A percentile compares a stretch with the other conserved stretches of the same genome.
Conservation (phyloP, 2,329 filamentous ascomycete genomes). For the Akanthomyces lecanii region DNA sequence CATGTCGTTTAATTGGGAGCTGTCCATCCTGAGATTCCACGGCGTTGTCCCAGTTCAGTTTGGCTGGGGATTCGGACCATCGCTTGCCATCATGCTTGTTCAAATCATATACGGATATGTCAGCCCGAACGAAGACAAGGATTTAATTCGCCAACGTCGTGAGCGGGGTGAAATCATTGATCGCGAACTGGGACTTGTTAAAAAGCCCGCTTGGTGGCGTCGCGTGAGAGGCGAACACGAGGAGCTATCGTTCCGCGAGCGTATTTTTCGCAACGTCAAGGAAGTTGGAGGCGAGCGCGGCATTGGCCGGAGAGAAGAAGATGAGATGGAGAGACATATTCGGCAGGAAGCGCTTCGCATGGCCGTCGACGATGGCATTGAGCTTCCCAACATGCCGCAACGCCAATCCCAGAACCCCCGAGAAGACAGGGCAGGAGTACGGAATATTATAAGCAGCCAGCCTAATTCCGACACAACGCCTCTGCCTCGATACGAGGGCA, state of each 20-base stretch:
- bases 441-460: constrained; percentile 22
- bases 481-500: constrained; percentile 35
- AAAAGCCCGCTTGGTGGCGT: constrained; percentile 65
- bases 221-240: constrained; percentile 44
- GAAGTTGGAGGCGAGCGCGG: constrained; percentile 49
- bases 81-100: constrained; percentile 52
- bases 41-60: constrained; percentile 54
- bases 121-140: constrained; percentile 66
- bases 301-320: constrained; percentile 38
- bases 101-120: constrained; percentile 53
- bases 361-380: constrained; percentile 33
- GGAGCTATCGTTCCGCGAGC: constrained; percentile 44
- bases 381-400: constrained; percentile 33
- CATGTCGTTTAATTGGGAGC: constrained; percentile 54
- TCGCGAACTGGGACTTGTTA: constrained; percentile 55
- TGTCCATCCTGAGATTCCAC: constrained; percentile 53
- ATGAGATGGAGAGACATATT: constrained; percentile 35
- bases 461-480: constrained; percentile 25
- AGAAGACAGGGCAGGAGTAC: constrained; percentile 28
- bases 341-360: constrained; percentile 31
- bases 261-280: constrained; percentile 50
- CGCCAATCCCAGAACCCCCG: constrained; percentile 27
- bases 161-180: constrained; percentile 53
- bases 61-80: constrained; percentile 57
- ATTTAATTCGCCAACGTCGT: constrained; percentile 61